Percentiles rank a stretch among this genome's conserved stretches.
Evolutionary conservation across 2,329 filamentous ascomycete species (phyloP).

Genomic region (Kalmusia sp.): DNA sequence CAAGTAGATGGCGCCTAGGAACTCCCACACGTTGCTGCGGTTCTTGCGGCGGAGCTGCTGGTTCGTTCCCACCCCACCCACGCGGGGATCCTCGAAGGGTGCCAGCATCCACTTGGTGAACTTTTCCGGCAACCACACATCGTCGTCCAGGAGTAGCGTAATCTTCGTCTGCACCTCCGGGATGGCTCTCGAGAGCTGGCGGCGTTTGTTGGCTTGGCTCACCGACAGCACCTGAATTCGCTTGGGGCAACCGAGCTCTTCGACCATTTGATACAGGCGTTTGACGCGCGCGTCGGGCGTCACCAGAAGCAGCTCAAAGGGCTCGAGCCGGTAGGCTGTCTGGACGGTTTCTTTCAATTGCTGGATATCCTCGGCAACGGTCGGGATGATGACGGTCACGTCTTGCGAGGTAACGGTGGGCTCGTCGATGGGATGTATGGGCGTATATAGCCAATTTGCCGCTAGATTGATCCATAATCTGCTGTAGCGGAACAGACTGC

Average conservation of each 20-base stretch:
- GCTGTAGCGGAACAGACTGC: conserved; percentile 84
- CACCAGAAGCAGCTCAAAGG: conserved; percentile 79
- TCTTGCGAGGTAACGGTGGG: conserved; percentile 81
- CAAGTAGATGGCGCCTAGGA: conserved; percentile 89
- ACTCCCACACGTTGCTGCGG: conserved; percentile 76
- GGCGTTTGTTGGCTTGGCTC: conserved; percentile 89
- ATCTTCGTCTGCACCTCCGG: conserved; percentile 83
- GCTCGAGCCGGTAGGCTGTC: conserved; percentile 75
- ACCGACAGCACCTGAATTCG: conserved; percentile 78
- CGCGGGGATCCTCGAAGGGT: conserved; percentile 82
- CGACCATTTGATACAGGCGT: conserved; percentile 68
- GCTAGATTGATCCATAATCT: conserved; percentile 84
- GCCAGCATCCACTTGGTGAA: conserved; percentile 91
- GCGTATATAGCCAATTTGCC: conserved; percentile 80
- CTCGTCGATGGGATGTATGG: conserved; percentile 80
- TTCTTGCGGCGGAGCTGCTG: conserved; percentile 80
- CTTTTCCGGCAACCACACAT: conserved; percentile 89
- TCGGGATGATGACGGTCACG: conserved; percentile 93
- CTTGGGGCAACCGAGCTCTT: conserved; percentile 53
- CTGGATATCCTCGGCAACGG: conserved; percentile 85
- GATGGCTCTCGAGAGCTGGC: conserved; percentile 90
- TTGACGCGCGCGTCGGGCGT: conserved; percentile 82
- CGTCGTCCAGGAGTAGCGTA: conserved; percentile 93
- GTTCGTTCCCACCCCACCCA: conserved; percentile 91
- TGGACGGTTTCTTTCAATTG: conserved; percentile 82